Conservation (phyloP, 805 yeast species). For the Candida xiaguanensis region DNA sequence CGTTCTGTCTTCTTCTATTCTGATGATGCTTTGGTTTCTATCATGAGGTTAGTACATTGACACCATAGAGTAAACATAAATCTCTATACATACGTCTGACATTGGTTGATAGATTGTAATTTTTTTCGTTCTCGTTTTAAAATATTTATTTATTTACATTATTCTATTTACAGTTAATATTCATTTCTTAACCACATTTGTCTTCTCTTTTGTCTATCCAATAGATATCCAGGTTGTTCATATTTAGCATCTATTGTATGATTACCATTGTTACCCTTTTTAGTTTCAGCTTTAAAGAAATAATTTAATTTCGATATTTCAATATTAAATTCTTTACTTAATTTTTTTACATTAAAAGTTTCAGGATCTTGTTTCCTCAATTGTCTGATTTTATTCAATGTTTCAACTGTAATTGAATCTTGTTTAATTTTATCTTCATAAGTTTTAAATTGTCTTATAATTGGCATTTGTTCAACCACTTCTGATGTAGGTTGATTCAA, state of each 20-base stretch:
- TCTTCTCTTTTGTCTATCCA: slow-evolving; percentile 56
- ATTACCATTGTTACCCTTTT: background rate
- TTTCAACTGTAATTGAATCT: slow-evolving; percentile 55
- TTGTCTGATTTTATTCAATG: slow-evolving; percentile 52
- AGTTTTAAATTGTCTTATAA: slow-evolving; percentile 34
- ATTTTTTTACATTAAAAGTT: slow-evolving; percentile 56
- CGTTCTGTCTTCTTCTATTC: slow-evolving; percentile 18
- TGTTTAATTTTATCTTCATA: slow-evolving; percentile 30
- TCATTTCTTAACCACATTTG: slow-evolving; percentile 63
- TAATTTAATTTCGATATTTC: slow-evolving; percentile 22
- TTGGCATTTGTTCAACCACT: slow-evolving; percentile 36
- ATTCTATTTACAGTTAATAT: slow-evolving; percentile 18
- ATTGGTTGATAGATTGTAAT: background rate
- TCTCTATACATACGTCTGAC: slow-evolving; percentile 6
- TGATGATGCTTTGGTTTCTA: slow-evolving; percentile 7
- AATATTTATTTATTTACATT: background rate
- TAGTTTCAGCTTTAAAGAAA: slow-evolving; percentile 8
- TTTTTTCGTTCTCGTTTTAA: background rate
- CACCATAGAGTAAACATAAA: too few species aligned
- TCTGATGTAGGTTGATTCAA: slow-evolving; percentile 27
- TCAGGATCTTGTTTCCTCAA: slow-evolving; percentile 58
- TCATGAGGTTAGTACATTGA: too few species aligned
- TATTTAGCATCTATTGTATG: background rate
- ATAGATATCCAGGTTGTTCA: slow-evolving; percentile 1
- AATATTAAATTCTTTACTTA: slow-evolving; percentile 59